Percentiles rank a stretch among this genome's conserved stretches.
Evolutionary conservation across 352 stramenopile genomes (phyloP).

Genomic region (Globisporangium lucens): DNA sequence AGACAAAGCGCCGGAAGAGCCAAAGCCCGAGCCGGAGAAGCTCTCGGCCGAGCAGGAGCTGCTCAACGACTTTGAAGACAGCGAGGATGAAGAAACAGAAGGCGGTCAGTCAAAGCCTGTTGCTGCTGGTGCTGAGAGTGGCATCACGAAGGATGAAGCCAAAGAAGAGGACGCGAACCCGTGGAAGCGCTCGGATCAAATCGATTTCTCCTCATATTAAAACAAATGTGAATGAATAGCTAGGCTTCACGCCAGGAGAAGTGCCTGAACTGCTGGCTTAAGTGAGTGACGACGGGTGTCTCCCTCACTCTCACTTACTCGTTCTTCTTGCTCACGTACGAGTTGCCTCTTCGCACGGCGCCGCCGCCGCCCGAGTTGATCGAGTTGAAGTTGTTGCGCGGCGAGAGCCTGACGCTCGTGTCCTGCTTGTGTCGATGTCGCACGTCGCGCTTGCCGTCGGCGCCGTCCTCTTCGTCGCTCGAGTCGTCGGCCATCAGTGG

Average conservation of each 20-base stretch:
- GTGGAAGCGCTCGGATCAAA: constrained; percentile 69
- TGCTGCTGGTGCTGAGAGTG: constrained; percentile 3
- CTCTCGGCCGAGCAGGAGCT: constrained; percentile 76
- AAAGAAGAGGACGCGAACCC: constrained; percentile 21
- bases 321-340: constrained; percentile 55
- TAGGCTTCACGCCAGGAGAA: background rate
- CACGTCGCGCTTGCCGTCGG: constrained; percentile 29
- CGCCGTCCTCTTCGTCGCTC: constrained; percentile 63
- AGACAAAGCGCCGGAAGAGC: constrained; percentile 14
- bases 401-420: constrained; percentile 18
- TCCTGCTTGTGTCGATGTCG: constrained; percentile 38
- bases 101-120: constrained; percentile 9
- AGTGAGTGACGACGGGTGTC: background rate
- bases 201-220: constrained; percentile 72
- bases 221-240: background rate
- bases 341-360: constrained; percentile 22
- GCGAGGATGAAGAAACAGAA: constrained; percentile 47
- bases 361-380: constrained; percentile 12
- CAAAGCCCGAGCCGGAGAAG: constrained; percentile 25
- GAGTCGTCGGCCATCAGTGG: constrained; percentile 69
- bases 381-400: constrained; percentile 14
- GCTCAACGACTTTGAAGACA: constrained; percentile 86
- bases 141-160: constrained; percentile 9
- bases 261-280: background rate
- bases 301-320: constrained; percentile 23